phyloP scores from a whole-genome alignment of 2,329 filamentous ascomycete genomes.

The Mollisia scopiformis region DNA sequence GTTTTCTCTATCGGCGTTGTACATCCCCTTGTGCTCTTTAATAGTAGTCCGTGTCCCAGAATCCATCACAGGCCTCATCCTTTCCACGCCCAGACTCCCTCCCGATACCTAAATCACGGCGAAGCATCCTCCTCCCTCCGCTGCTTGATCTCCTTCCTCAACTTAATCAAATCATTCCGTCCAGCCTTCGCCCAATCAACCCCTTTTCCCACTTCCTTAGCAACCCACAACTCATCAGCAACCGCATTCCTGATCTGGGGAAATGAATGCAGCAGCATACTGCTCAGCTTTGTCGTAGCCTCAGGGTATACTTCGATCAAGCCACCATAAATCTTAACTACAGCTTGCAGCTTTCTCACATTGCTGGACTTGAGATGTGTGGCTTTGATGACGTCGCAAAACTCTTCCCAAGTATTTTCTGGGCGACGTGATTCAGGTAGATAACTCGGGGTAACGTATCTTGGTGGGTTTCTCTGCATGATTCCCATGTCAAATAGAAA shows the following conservation, averaged over 20 bases:
- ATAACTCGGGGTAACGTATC: background rate
- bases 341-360: constrained; percentile 79
- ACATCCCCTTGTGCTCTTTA: too few relatives aligned
- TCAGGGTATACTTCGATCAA: constrained; percentile 50
- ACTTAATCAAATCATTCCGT: background rate
- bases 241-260: constrained; percentile 68
- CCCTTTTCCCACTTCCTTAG: constrained; percentile 49
- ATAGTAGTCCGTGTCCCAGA: too few relatives aligned
- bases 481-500: constrained; percentile 72
- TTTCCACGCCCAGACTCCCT: too few relatives aligned
- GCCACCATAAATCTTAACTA: constrained; percentile 77
- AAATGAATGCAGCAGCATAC: constrained; percentile 80
- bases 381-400: constrained; percentile 76
- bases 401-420: constrained; percentile 50
- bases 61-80: too few relatives aligned
- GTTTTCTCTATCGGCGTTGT: too few relatives aligned
- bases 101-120: background rate
- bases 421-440: background rate
- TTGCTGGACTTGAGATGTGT: constrained; percentile 83
- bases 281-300: constrained; percentile 70
- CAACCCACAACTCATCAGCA: constrained; percentile 58
- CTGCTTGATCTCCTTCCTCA: background rate
- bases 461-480: constrained; percentile 42
- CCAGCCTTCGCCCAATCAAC: constrained; percentile 51
- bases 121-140: background rate